Evolutionary conservation across 495 filamentous ascomycete genomes (phyloP).

Genomic region (Amphirosellinia nigrospora): DNA sequence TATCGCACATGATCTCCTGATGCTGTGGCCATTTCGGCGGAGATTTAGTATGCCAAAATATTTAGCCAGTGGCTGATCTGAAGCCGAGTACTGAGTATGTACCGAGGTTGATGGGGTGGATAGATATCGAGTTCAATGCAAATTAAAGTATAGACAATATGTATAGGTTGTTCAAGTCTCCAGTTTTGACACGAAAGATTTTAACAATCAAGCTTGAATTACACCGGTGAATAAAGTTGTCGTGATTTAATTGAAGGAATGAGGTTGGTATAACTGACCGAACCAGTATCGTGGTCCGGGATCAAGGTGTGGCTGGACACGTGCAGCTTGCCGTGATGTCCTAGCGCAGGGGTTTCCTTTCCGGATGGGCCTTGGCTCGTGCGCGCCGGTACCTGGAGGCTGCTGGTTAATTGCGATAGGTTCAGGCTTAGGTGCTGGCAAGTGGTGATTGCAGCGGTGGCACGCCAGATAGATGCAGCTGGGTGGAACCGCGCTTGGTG

Average conservation of each 20-base stretch:
- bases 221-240: neutral
- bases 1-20: constrained; percentile 30
- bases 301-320: constrained; percentile 18
- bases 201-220: neutral
- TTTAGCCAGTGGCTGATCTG: constrained; percentile 11
- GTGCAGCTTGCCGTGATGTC: constrained; percentile 17
- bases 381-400: constrained; percentile 13
- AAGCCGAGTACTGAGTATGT: neutral
- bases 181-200: neutral
- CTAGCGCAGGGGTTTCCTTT: neutral
- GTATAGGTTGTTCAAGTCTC: neutral
- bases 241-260: neutral
- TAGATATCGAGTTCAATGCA: neutral
- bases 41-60: neutral
- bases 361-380: constrained; percentile 3
- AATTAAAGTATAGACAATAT: constrained; percentile 11
- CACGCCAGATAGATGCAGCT: constrained; percentile 7
- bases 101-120: neutral
- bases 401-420: neutral
- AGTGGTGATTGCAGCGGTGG: constrained; percentile 8
- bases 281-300: neutral
- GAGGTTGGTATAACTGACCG: constrained; percentile 7
- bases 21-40: constrained; percentile 34
- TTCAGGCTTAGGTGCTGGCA: neutral
- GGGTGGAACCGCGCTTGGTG: constrained; percentile 6